Evolutionary conservation across 345 rosid genomes (phyloP).

Genomic region (Mangifera indica): DNA sequence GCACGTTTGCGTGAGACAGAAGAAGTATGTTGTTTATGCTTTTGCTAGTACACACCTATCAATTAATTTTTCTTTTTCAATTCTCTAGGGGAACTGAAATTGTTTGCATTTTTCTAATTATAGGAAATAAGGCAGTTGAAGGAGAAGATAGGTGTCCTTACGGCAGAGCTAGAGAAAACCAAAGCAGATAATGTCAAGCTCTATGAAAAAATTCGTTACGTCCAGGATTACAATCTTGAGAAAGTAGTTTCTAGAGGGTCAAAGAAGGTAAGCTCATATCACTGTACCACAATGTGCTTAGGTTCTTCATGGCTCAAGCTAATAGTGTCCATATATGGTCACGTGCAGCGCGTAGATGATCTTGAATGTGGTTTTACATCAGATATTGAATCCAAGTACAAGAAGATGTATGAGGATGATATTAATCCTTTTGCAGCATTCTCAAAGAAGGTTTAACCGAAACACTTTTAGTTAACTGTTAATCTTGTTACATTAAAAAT

Average conservation of each 20-base stretch:
- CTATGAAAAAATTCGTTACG: constrained; percentile 93
- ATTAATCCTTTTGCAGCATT: constrained; percentile 98
- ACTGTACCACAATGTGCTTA: constrained; percentile 2
- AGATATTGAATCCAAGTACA: constrained; percentile 95
- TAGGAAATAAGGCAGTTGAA: constrained; percentile 90
- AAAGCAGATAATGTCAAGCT: constrained; percentile 97
- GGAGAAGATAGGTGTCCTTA: constrained; percentile 72
- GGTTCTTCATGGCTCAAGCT: constrained; percentile 8
- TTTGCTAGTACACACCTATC: background rate
- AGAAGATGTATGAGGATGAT: constrained; percentile 96
- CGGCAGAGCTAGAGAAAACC: constrained; percentile 77
- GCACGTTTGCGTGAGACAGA: constrained; percentile 82
- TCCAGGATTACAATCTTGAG: constrained; percentile 90
- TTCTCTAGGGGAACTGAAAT: background rate
- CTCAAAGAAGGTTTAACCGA: constrained; percentile 71
- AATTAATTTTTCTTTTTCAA: background rate
- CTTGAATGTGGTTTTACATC: constrained; percentile 90
- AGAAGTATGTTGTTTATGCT: constrained; percentile 50
- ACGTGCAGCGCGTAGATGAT: constrained; percentile 72
- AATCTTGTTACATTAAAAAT: background rate
- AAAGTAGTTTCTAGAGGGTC: constrained; percentile 94
- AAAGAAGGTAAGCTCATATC: constrained; percentile 57
- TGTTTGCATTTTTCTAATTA: constrained; percentile 5
- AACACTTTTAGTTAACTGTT: constrained; percentile 2
- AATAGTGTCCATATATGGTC: constrained; percentile 12